Conservation (phyloP, 495 filamentous ascomycete species). For the Lindgomyces ingoldianus region DNA sequence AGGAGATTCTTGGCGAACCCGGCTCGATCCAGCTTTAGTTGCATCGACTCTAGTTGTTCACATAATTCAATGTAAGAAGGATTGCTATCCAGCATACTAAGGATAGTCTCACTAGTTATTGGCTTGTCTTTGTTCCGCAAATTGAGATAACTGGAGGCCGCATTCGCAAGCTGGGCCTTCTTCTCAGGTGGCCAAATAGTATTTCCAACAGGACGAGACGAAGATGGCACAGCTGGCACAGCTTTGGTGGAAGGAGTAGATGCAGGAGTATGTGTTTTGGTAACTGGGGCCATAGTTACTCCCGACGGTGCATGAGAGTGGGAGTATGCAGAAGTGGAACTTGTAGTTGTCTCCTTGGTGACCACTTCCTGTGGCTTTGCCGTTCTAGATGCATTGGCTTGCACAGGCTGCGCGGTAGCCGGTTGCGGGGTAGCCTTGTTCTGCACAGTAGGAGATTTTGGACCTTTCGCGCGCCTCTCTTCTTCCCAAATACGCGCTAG, state of each 20-base stretch:
- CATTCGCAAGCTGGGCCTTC: slow-evolving; percentile 40
- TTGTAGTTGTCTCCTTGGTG: not conserved
- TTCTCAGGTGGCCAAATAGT: slow-evolving; percentile 47
- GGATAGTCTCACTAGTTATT: slow-evolving; percentile 41
- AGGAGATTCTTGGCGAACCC: slow-evolving; percentile 52
- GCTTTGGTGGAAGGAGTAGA: not conserved
- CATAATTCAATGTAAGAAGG: slow-evolving; percentile 55
- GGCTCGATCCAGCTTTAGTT: slow-evolving; percentile 50
- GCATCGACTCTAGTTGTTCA: slow-evolving; percentile 50
- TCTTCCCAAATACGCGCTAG: slow-evolving; percentile 47
- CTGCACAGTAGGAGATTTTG: slow-evolving; percentile 21
- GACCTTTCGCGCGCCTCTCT: slow-evolving; percentile 38
- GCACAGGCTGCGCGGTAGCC: slow-evolving; percentile 3
- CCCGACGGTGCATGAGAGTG: too few species aligned
- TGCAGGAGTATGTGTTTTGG: not conserved
- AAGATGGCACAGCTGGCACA: slow-evolving; percentile 1
- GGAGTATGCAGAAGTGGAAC: not conserved
- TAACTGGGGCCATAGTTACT: not conserved
- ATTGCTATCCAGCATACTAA: slow-evolving; percentile 49
- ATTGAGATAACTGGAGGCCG: slow-evolving; percentile 40
- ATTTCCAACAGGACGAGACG: slow-evolving; percentile 14
- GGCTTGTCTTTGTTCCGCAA: slow-evolving; percentile 36
- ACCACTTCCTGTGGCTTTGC: slow-evolving; percentile 13
- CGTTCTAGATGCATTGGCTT: slow-evolving; percentile 1
- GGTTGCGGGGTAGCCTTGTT: slow-evolving; percentile 18